Evolutionary conservation across 2,329 filamentous ascomycete genomes (phyloP).

Genomic region (Monosporascus sp.): DNA sequence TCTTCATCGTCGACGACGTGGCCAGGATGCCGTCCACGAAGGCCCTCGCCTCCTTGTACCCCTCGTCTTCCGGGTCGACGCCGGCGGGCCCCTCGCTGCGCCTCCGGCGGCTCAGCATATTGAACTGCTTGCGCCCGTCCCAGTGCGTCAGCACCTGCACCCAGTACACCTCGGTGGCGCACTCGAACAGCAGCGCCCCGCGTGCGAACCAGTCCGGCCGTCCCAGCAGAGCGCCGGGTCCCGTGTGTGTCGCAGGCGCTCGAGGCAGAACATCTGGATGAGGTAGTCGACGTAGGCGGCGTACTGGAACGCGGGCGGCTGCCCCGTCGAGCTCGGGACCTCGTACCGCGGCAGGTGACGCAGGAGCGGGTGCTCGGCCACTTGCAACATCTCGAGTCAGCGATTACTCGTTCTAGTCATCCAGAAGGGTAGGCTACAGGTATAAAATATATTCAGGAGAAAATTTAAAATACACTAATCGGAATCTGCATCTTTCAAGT

Average conservation of each 20-base stretch:
- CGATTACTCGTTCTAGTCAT: too few relatives aligned
- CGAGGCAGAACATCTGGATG: background rate
- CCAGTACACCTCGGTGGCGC: background rate
- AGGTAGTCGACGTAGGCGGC: background rate
- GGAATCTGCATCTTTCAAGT: too few relatives aligned
- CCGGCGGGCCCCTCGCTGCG: conserved; percentile 4
- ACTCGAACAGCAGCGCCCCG: background rate
- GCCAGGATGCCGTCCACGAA: conserved; percentile 23
- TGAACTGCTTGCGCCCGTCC: conserved; percentile 3
- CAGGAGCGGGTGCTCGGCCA: background rate
- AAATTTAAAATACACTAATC: too few relatives aligned
- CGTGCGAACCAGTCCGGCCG: background rate
- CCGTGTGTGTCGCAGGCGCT: background rate
- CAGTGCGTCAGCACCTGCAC: background rate
- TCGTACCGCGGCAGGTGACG: background rate
- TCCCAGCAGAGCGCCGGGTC: background rate
- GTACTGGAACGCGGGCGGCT: background rate
- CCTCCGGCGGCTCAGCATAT: conserved; percentile 4
- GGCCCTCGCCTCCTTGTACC: conserved; percentile 9
- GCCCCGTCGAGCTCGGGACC: background rate
- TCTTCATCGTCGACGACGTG: conserved; percentile 24
- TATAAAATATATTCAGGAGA: too few relatives aligned
- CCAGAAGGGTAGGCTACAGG: too few relatives aligned
- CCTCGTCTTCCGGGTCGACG: conserved; percentile 1
- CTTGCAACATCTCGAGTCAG: too few relatives aligned